phyloP scores from a whole-genome alignment of 2,329 filamentous ascomycete genomes.

The Paecilomyces fulvus region DNA sequence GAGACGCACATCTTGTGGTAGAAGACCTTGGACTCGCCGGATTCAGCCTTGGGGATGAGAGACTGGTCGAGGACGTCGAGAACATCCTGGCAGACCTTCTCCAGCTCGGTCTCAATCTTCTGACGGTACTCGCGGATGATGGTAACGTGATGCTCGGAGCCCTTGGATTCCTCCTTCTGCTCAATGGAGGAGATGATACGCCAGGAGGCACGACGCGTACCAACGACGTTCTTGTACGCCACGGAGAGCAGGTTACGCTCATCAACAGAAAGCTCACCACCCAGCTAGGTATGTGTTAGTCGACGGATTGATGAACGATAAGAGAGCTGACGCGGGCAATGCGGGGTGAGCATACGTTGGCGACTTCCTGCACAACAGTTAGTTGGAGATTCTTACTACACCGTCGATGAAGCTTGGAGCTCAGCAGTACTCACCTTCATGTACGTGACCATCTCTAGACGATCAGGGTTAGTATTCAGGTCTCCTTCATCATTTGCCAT shows the following conservation, averaged over 20 bases:
- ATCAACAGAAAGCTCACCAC: slow-evolving; percentile 60
- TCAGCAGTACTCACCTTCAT: slow-evolving; percentile 65
- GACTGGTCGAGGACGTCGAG: slow-evolving; percentile 89
- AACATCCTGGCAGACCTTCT: slow-evolving; percentile 96
- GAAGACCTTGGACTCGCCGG: slow-evolving; percentile 97
- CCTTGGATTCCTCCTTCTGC: slow-evolving; percentile 99
- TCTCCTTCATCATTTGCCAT: background rate
- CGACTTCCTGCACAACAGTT: slow-evolving; percentile 62
- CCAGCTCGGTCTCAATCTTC: slow-evolving; percentile 95
- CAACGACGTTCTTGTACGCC: slow-evolving; percentile 99
- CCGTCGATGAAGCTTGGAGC: background rate
- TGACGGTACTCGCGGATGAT: slow-evolving; percentile 97
- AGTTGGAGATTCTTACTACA: background rate
- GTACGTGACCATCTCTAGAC: slow-evolving; percentile 87
- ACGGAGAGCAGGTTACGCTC: slow-evolving; percentile 96
- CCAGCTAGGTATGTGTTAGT: slow-evolving; percentile 41
- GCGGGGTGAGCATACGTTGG: slow-evolving; percentile 56
- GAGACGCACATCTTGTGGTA: slow-evolving; percentile 94
- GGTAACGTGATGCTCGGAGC: slow-evolving; percentile 80
- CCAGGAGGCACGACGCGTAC: slow-evolving; percentile 93
- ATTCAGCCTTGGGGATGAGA: slow-evolving; percentile 88
- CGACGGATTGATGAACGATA: slow-evolving; percentile 8
- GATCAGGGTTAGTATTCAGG: slow-evolving; percentile 8
- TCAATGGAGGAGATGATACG: slow-evolving; percentile 97
- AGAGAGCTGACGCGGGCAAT: slow-evolving; percentile 7